phyloP scores from a whole-genome alignment of 2,329 filamentous ascomycete species.

The Dactylellina leptospora region DNA sequence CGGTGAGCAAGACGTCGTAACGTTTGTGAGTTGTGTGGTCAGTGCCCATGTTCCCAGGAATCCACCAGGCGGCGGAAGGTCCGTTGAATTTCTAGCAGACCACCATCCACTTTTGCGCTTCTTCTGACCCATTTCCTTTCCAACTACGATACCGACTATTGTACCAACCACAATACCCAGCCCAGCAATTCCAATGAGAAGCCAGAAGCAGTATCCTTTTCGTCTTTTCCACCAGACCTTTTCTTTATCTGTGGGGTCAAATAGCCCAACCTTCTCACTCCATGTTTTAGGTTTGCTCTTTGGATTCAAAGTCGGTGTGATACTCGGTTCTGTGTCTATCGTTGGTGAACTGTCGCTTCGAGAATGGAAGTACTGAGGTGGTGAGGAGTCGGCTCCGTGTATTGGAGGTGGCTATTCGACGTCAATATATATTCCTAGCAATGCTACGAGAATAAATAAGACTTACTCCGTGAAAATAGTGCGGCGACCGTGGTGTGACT shows the following conservation, averaged over 20 bases:
- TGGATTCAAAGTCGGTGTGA: conserved; percentile 33
- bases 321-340: not conserved
- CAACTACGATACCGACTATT: conserved; percentile 36
- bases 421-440: too few species aligned
- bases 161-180: conserved; percentile 31
- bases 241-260: conserved; percentile 47
- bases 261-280: conserved; percentile 42
- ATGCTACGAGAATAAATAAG: not conserved
- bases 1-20: conserved; percentile 23
- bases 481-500: conserved; percentile 18
- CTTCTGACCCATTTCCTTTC: conserved; percentile 20
- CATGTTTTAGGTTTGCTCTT: conserved; percentile 25
- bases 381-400: conserved; percentile 24
- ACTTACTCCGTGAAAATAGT: conserved; percentile 44
- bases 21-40: conserved; percentile 31
- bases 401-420: conserved; percentile 24
- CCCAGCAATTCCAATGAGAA: conserved; percentile 30
- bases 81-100: conserved; percentile 38
- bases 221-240: conserved; percentile 46
- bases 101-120: conserved; percentile 12
- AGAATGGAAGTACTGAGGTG: conserved; percentile 20
- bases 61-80: conserved; percentile 34
- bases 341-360: conserved; percentile 1
- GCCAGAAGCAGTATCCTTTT: conserved; percentile 46
- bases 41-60: conserved; percentile 39